These are phyloP conservation scores for Glycine soja DNA, from an alignment of 306 rosid genomes.

Conservation along the genomic window DNA sequence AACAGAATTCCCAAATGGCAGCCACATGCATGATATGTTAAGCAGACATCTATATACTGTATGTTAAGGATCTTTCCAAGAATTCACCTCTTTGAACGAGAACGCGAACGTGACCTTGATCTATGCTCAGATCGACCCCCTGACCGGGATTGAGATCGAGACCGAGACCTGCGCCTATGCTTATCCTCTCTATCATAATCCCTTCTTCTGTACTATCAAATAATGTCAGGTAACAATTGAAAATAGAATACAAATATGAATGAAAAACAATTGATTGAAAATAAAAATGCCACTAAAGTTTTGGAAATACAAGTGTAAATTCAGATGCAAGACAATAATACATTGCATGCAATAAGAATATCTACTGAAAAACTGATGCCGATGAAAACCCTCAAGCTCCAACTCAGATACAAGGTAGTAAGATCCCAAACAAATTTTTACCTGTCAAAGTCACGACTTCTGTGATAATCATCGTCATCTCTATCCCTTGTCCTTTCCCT, in stretches of 20 bases:
- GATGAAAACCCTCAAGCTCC: conserved; percentile 25
- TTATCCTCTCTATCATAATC: conserved; percentile 86
- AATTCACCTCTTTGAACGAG: conserved; percentile 89
- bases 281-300: not conserved
- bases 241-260: conserved; percentile 3
- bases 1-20: not conserved
- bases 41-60: not conserved
- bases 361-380: not conserved
- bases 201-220: conserved; percentile 64
- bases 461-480: conserved; percentile 75
- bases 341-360: not conserved
- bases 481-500: conserved; percentile 81
- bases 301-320: not conserved
- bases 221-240: conserved; percentile 23
- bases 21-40: conserved; percentile 6
- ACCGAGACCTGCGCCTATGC: conserved; percentile 73
- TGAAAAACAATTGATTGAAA: conserved; percentile 9
- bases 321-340: not conserved
- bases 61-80: not conserved
- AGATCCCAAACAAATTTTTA: conserved; percentile 42
- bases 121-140: conserved; percentile 76
- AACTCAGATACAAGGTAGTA: conserved; percentile 19
- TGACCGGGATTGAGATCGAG: conserved; percentile 62
- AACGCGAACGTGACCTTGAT: conserved; percentile 86
- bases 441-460: conserved; percentile 81